phyloP scores from a whole-genome alignment of 768 basidiomycete species.

The Naganishia antarctica region DNA sequence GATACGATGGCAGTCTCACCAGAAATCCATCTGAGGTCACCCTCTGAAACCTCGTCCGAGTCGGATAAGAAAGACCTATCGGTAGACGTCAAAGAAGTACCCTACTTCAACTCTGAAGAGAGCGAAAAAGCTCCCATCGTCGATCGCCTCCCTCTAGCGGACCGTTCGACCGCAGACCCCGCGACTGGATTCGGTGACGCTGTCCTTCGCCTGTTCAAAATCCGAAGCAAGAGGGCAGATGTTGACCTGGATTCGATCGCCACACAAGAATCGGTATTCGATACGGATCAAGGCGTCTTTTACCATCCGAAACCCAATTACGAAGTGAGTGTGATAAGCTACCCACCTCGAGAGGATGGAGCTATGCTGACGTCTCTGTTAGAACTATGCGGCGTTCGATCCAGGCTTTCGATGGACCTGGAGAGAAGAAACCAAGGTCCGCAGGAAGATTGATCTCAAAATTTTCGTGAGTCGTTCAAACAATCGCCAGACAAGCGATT shows the following conservation, averaged over 20 bases:
- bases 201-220: slow-evolving; percentile 25
- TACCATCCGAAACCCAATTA: slow-evolving; percentile 26
- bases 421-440: slow-evolving; percentile 59
- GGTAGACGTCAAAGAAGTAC: neutral
- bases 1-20: neutral
- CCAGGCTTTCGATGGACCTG: slow-evolving; percentile 66
- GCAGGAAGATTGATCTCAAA: slow-evolving; percentile 59
- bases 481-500: neutral
- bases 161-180: slow-evolving; percentile 16
- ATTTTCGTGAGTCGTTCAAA: slow-evolving; percentile 54
- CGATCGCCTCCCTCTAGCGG: slow-evolving; percentile 14
- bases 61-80: neutral
- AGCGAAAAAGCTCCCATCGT: slow-evolving; percentile 3
- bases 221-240: slow-evolving; percentile 25
- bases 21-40: neutral
- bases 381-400: slow-evolving; percentile 62
- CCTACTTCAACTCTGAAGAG: slow-evolving; percentile 23
- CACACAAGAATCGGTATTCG: slow-evolving; percentile 40
- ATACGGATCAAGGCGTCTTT: slow-evolving; percentile 35
- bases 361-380: neutral
- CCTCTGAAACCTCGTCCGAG: slow-evolving; percentile 4
- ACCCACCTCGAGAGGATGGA: too few species aligned
- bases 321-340: slow-evolving; percentile 48
- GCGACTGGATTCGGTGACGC: slow-evolving; percentile 28
- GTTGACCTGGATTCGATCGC: slow-evolving; percentile 34